Evolutionary conservation across 768 basidiomycete genomes (phyloP).

Genomic region (Phlegmacium glaucopus): DNA sequence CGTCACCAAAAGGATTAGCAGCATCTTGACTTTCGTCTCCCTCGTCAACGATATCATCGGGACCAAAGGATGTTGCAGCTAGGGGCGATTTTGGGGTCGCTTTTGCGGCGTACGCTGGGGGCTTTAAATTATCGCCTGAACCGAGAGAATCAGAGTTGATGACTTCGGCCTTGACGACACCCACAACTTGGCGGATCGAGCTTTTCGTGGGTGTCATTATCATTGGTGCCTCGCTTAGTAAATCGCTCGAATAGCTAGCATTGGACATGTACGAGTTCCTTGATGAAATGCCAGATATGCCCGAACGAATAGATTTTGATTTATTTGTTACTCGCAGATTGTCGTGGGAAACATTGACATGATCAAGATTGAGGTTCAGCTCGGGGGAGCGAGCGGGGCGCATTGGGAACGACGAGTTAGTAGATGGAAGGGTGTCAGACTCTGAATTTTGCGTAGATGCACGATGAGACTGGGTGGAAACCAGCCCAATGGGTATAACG

Average conservation of each 20-base stretch:
- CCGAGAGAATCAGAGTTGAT: constrained; percentile 53
- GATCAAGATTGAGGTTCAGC: constrained; percentile 58
- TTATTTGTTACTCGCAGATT: constrained; percentile 35
- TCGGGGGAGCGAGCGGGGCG: constrained; percentile 61
- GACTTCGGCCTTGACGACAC: constrained; percentile 77
- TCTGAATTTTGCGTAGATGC: constrained; percentile 26
- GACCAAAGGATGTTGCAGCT: constrained; percentile 69
- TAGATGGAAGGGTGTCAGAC: constrained; percentile 25
- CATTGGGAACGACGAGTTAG: constrained; percentile 42
- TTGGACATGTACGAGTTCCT: constrained; percentile 72
- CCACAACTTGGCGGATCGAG: constrained; percentile 67
- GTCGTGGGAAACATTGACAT: constrained; percentile 58
- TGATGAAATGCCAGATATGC: constrained; percentile 47
- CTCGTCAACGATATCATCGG: constrained; percentile 59
- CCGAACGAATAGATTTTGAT: constrained; percentile 50
- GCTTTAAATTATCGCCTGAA: constrained; percentile 39
- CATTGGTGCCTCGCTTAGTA: constrained; percentile 77
- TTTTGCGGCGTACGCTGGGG: constrained; percentile 32
- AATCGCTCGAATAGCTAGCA: constrained; percentile 74
- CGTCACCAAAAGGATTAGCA: constrained; percentile 65
- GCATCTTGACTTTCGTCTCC: constrained; percentile 48
- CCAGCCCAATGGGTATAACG: constrained; percentile 83
- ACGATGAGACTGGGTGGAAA: constrained; percentile 52
- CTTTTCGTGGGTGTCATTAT: constrained; percentile 71
- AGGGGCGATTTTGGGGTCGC: constrained; percentile 62